A percentile compares a stretch with the other conserved stretches of the same genome.
Evolutionary conservation across 306 rosid species (phyloP).

Genomic region (Datisca glomerata): DNA sequence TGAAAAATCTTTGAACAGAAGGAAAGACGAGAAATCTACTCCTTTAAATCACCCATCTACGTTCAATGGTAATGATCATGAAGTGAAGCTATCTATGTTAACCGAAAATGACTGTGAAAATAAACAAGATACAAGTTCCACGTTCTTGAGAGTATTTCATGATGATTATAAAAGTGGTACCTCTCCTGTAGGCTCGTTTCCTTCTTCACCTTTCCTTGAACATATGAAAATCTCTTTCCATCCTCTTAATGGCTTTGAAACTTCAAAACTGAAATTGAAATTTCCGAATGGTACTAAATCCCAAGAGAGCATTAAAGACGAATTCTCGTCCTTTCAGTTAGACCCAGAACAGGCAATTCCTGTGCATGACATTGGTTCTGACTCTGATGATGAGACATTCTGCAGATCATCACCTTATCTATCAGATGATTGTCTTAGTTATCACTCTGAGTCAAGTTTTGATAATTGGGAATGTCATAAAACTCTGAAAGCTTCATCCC

Average conservation of each 20-base stretch:
- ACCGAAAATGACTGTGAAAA: slow-evolving; percentile 20
- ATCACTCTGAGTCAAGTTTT: slow-evolving; percentile 52
- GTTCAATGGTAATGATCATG: slow-evolving; percentile 22
- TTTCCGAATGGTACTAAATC: slow-evolving; percentile 63
- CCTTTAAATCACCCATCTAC: slow-evolving; percentile 18
- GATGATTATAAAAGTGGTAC: no score
- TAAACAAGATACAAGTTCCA: slow-evolving; percentile 25
- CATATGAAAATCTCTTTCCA: slow-evolving; percentile 94
- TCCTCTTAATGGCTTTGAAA: slow-evolving; percentile 48
- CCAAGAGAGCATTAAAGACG: slow-evolving; percentile 42
- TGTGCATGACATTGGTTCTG: slow-evolving; percentile 43
- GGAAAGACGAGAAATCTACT: slow-evolving; percentile 20
- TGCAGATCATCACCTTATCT: slow-evolving; percentile 75
- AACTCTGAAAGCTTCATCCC: slow-evolving; percentile 27
- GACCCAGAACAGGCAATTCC: slow-evolving; percentile 59
- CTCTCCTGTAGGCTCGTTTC: slow-evolving; percentile 39
- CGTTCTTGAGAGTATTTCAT: no score
- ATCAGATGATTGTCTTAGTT: slow-evolving; percentile 69
- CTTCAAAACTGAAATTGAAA: slow-evolving; percentile 56
- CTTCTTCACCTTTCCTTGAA: slow-evolving; percentile 91
- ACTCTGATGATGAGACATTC: slow-evolving; percentile 87
- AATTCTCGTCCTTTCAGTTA: slow-evolving; percentile 81
- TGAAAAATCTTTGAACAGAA: slow-evolving; percentile 23
- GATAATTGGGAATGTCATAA: slow-evolving; percentile 84
- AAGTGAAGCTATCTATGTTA: slow-evolving; percentile 14